Evolutionary conservation across 139 green algal genomes (phyloP).

Genomic region (Coelastrella sp.): DNA sequence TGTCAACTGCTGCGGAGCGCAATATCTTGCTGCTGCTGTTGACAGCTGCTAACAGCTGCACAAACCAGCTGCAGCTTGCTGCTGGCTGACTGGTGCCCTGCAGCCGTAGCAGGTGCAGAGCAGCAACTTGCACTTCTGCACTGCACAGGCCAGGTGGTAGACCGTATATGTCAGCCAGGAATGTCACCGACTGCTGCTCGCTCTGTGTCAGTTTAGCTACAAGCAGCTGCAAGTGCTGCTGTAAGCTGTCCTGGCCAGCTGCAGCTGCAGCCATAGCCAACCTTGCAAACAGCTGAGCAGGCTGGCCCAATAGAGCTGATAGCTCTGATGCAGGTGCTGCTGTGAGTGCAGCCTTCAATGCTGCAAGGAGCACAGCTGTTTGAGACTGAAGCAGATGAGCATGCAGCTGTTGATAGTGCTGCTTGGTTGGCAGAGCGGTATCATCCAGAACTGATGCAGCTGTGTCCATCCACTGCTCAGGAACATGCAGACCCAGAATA

Average conservation of each 20-base stretch:
- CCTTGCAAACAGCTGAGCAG: conserved; percentile 19
- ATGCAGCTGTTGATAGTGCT: conserved; percentile 37
- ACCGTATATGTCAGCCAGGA: conserved; percentile 30
- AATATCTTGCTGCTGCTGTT: conserved; percentile 19
- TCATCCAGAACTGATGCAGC: not conserved
- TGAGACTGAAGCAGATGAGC: conserved; percentile 20
- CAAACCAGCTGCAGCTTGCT: conserved; percentile 34
- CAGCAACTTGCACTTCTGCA: not conserved
- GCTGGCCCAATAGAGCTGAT: not conserved
- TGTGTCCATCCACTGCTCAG: no score
- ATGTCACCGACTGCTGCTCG: not conserved
- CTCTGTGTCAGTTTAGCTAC: not conserved
- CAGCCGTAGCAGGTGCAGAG: conserved; percentile 33
- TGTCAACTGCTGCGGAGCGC: conserved; percentile 30
- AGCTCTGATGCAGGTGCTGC: not conserved
- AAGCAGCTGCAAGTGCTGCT: conserved; percentile 32
- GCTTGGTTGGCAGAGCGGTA: not conserved
- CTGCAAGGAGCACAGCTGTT: conserved; percentile 17
- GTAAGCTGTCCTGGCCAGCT: conserved; percentile 13
- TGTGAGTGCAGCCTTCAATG: not conserved
- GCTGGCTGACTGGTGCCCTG: not conserved
- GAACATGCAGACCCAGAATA: no score
- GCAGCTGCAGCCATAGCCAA: conserved; percentile 24
- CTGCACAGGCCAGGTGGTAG: conserved; percentile 11
- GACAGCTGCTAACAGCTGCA: conserved; percentile 42